Evolutionary conservation across 169 alveolate genomes (phyloP), one percentile per base, ranked within the genome.

Genomic region (Fabrea salina): DNA sequence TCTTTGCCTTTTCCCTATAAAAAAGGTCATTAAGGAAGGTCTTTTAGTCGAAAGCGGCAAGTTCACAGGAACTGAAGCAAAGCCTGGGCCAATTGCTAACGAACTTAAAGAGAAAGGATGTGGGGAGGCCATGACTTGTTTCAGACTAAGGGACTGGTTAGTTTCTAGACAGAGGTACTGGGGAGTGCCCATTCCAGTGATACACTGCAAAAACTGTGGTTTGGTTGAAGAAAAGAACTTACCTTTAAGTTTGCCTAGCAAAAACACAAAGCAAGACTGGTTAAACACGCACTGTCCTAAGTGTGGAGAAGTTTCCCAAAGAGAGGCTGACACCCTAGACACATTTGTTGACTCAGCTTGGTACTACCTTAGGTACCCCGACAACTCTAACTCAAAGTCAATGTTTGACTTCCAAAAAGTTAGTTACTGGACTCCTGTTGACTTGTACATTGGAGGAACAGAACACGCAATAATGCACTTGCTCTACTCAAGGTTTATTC

Each of bases 291-390:
- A 53, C 27, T 79, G 87, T 49, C 84, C 88, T 41, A 59, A 51
- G 61, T 83, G 87, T 66, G 82, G 83, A 11, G 40, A 43, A 3
- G 43, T 47, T 5, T 82, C 86, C 8, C 64, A 80, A 84, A 70
- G 95, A 56, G 97, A 94, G 66, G 59, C 86, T 43, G 96, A 93
- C 35, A 95, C 97, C 35, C 93, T 96, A 92, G 98, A 97, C 19
- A 97, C 96, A 75, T 96, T 97, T 95, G 99, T 98, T 4, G 99
- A 98, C 22, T 88, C 97, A 47, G 83, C 96, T 41, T 96, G 98
- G 98, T 96, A 96, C 80, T 95, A 83, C 72, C 84, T 96, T 56
- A 82, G 99, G 6, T 96, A 89, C 58, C 57, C 89, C 35, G 98
- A 95, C 82, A 86, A 96, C 39, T 35, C 67, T 40, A 92, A 92